phyloP scores from a whole-genome alignment of 495 filamentous ascomycete genomes.

The Neurospora terricola region DNA sequence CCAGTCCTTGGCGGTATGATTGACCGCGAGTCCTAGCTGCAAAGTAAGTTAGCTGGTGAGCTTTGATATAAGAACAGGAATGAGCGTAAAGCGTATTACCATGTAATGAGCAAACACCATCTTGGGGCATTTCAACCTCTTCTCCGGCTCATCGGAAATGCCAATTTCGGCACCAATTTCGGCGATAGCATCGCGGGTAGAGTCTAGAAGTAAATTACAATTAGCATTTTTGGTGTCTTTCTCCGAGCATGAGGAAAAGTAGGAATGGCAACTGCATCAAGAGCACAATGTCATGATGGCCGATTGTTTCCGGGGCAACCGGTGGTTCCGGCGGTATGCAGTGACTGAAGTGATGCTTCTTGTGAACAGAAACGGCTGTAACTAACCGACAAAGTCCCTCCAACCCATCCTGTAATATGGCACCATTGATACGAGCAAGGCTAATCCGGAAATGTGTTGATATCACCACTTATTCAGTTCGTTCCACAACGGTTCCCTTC shows the following conservation, averaged over 20 bases:
- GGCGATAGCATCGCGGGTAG: background rate
- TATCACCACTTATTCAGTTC: background rate
- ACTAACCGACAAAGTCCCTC: background rate
- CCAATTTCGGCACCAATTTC: background rate
- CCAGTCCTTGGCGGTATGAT: conserved; percentile 42
- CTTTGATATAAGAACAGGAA: background rate
- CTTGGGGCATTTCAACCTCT: background rate
- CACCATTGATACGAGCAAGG: background rate
- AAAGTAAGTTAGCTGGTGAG: background rate
- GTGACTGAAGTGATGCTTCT: background rate
- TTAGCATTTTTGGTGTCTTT: background rate
- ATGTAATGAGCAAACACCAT: conserved; percentile 37
- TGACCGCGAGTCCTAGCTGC: conserved; percentile 33
- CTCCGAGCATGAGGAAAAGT: background rate
- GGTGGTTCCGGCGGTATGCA: background rate
- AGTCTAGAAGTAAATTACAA: background rate
- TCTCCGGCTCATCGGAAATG: background rate
- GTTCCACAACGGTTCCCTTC: background rate
- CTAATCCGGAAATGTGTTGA: background rate
- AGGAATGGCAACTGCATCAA: background rate
- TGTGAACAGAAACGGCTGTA: background rate
- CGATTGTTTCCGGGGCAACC: background rate
- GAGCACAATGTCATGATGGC: background rate
- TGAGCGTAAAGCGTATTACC: conserved; percentile 9
- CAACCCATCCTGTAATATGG: background rate